These are phyloP conservation scores for Rhynchosporium secalis DNA, from an alignment of 2,329 filamentous ascomycete species.

Conservation along the genomic window DNA sequence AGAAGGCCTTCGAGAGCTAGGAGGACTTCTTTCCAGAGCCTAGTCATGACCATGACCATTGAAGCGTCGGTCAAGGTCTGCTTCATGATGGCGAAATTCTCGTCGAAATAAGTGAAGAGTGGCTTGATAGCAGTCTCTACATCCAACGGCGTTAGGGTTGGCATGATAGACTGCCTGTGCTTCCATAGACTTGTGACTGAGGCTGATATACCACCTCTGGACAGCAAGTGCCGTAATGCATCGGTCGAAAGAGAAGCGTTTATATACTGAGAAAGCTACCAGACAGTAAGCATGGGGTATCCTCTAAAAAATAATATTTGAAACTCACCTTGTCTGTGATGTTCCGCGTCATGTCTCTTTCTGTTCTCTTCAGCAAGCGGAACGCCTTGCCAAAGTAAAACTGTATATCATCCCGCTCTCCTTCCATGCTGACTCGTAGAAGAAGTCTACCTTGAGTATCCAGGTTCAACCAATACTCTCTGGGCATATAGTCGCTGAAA, in stretches of 20 bases:
- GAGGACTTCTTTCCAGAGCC: constrained; percentile 96
- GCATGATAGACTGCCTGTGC: constrained; percentile 55
- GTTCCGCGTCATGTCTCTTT: constrained; percentile 96
- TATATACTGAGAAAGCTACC: constrained; percentile 86
- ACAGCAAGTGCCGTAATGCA: constrained; percentile 73
- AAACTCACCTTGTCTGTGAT: constrained; percentile 87
- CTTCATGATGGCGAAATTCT: constrained; percentile 99
- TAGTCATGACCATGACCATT: constrained; percentile 98
- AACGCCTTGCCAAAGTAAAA: constrained; percentile 99
- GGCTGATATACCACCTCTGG: constrained; percentile 67
- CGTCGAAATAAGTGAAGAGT: constrained; percentile 92
- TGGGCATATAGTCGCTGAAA: constrained; percentile 92
- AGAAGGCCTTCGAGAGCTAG: constrained; percentile 87
- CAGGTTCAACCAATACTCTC: constrained; percentile 96
- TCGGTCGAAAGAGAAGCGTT: constrained; percentile 83
- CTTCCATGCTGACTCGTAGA: constrained; percentile 96
- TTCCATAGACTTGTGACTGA: constrained; percentile 71
- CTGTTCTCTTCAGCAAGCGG: constrained; percentile 88
- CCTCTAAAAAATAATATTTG: neutral
- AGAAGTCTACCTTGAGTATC: constrained; percentile 91
- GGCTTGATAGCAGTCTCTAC: constrained; percentile 80
- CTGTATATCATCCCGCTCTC: constrained; percentile 95
- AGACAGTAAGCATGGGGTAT: constrained; percentile 1
- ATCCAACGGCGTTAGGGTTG: constrained; percentile 67
- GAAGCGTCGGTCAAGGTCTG: constrained; percentile 89